These are phyloP conservation scores for Kuraishia molischiana DNA, from an alignment of 805 yeast genomes.

Conservation along the genomic window DNA sequence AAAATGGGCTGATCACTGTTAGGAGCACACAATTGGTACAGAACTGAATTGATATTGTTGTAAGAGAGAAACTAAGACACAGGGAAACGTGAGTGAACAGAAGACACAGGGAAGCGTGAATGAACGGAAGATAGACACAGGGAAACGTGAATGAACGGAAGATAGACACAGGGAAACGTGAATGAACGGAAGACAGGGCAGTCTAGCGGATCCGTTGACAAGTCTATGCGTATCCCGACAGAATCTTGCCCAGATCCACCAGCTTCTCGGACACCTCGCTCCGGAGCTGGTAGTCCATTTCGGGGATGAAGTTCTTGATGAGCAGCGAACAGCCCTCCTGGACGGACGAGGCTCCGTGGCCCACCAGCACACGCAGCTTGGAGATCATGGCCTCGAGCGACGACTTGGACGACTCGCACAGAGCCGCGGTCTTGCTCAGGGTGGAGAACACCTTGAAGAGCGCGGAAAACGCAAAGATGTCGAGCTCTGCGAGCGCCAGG, in stretches of 20 bases:
- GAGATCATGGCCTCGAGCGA: slow-evolving; percentile 13
- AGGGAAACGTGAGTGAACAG: too few relatives aligned
- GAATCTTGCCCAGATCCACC: slow-evolving; percentile 15
- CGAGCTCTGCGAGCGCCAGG: slow-evolving; percentile 3
- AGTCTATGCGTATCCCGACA: slow-evolving; percentile 23
- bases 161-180: too few relatives aligned
- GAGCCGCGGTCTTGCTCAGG: slow-evolving; percentile 10
- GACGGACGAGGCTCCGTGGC: slow-evolving; percentile 1
- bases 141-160: too few relatives aligned
- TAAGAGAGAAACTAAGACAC: too few relatives aligned
- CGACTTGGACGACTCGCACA: slow-evolving; percentile 6
- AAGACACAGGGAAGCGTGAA: too few relatives aligned
- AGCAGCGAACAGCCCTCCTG: background rate
- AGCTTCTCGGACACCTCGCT: slow-evolving; percentile 20
- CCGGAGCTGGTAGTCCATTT: slow-evolving; percentile 16
- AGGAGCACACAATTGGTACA: too few relatives aligned
- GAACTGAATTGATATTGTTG: too few relatives aligned
- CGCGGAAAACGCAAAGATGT: slow-evolving; percentile 17
- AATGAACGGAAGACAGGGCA: too few relatives aligned
- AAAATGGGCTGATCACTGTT: too few relatives aligned
- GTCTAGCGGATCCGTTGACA: too few relatives aligned
- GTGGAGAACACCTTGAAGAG: slow-evolving; percentile 10
- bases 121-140: too few relatives aligned
- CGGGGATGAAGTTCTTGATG: slow-evolving; percentile 1
- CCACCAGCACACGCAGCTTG: slow-evolving; percentile 14